These are phyloP conservation scores for Gracilaria domingensis DNA, from an alignment of 23 red algal species.

Conservation along the genomic window DNA sequence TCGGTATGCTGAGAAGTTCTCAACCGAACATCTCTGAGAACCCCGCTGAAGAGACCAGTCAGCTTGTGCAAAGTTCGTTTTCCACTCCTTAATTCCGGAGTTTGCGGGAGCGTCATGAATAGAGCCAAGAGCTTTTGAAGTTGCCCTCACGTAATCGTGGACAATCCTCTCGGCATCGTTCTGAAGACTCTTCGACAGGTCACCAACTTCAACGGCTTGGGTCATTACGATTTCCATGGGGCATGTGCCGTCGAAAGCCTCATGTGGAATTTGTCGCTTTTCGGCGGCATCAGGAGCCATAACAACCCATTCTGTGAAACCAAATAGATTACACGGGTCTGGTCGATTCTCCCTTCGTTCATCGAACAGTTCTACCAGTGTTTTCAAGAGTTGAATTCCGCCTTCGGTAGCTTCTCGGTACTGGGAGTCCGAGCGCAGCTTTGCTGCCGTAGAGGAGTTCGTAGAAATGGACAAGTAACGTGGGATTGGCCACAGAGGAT, in stretches of 20 bases:
- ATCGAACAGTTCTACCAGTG: not conserved
- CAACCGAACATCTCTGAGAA: constrained; percentile 16
- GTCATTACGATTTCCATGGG: constrained; percentile 22
- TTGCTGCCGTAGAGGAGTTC: constrained; percentile 10
- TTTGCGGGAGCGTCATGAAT: constrained; percentile 5
- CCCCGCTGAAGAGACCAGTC: not conserved
- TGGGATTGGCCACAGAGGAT: not conserved
- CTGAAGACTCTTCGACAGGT: not conserved
- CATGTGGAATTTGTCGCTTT: constrained; percentile 19
- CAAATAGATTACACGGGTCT: constrained; percentile 6
- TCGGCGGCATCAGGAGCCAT: not conserved
- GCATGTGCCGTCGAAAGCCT: not conserved
- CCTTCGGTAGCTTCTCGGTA: not conserved
- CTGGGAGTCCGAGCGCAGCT: not conserved
- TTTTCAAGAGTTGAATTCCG: not conserved
- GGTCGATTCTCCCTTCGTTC: not conserved
- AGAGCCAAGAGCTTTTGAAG: not conserved
- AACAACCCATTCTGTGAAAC: not conserved
- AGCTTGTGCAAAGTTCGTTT: not conserved
- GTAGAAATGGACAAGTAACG: constrained; percentile 20
- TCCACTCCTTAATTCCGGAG: constrained; percentile 1
- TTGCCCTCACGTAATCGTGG: not conserved
- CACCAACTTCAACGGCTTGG: not conserved
- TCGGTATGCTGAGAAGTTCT: constrained; percentile 18
- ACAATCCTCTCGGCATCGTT: not conserved